A percentile compares a stretch with the other conserved stretches of the same genome.
These are phyloP conservation scores for Paramecium octaurelia DNA, from an alignment of 73 alveolate genomes.

Conservation along the genomic window DNA sequence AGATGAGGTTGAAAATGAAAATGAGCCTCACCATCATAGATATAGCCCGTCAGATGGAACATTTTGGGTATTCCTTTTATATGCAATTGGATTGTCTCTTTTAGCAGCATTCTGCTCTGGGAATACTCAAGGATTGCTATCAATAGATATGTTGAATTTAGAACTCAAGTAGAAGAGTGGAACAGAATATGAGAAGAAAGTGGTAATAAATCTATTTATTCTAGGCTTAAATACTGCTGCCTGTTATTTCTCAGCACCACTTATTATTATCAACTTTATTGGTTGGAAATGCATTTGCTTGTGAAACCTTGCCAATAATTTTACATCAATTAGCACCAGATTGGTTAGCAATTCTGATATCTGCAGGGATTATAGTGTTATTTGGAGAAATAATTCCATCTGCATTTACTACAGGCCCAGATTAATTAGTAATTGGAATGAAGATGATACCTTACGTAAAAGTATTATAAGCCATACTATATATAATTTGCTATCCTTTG, in stretches of 20 bases:
- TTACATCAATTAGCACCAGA: slow-evolving; percentile 88
- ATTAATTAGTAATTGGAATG: slow-evolving; percentile 90
- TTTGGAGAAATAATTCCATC: slow-evolving; percentile 98
- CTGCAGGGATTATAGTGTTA: slow-evolving; percentile 83
- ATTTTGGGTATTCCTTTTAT: background rate
- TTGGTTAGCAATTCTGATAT: slow-evolving; percentile 85
- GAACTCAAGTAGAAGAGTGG: slow-evolving; percentile 56
- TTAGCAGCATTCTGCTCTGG: slow-evolving; percentile 65
- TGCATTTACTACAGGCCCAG: slow-evolving; percentile 97
- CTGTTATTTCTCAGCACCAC: slow-evolving; percentile 91
- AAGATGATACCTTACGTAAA: slow-evolving; percentile 76
- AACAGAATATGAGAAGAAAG: slow-evolving; percentile 47
- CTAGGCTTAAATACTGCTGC: slow-evolving; percentile 77
- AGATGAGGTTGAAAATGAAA: background rate
- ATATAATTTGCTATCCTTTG: slow-evolving; percentile 72
- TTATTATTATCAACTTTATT: slow-evolving; percentile 91
- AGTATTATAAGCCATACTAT: slow-evolving; percentile 60
- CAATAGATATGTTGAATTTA: slow-evolving; percentile 60
- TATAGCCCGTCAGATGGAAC: background rate
- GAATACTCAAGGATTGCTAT: slow-evolving; percentile 47
- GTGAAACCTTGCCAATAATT: slow-evolving; percentile 95
- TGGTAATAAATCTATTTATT: slow-evolving; percentile 66
- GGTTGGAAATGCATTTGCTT: slow-evolving; percentile 94
- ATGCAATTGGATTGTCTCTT: slow-evolving; percentile 5
- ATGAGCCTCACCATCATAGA: slow-evolving; percentile 32